Percentiles rank a stretch among this genome's conserved stretches.
Evolutionary conservation across 2,329 filamentous ascomycete genomes (phyloP).

Genomic region (Neophaeococcomyces mojaviensis): DNA sequence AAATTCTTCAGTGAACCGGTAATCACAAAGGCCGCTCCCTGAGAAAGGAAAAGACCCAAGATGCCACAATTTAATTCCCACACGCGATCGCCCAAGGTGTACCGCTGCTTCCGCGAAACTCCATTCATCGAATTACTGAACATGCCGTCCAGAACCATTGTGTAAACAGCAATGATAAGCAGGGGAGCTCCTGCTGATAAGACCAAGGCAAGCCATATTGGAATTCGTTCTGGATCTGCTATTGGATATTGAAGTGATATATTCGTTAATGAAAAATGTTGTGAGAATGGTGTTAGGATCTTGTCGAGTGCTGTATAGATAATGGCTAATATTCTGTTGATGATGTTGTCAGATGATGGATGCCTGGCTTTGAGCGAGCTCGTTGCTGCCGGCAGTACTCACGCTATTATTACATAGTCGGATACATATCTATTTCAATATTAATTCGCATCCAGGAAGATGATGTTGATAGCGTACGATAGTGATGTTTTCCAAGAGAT

Average conservation of each 20-base stretch:
- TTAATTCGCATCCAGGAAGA: background rate
- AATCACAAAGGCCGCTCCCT: conserved; percentile 50
- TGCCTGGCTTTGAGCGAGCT: conserved; percentile 7
- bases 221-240: conserved; percentile 48
- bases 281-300: conserved; percentile 47
- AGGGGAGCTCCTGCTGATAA: conserved; percentile 45
- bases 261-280: conserved; percentile 51
- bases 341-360: background rate
- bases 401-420: conserved; percentile 55
- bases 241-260: conserved; percentile 52
- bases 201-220: conserved; percentile 42
- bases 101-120: conserved; percentile 32
- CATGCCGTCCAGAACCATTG: conserved; percentile 50
- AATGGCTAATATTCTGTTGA: conserved; percentile 41
- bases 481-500: conserved; percentile 4
- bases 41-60: conserved; percentile 48
- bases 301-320: conserved; percentile 48
- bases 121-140: conserved; percentile 45
- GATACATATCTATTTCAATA: conserved; percentile 45
- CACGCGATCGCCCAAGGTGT: conserved; percentile 49
- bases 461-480: background rate
- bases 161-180: conserved; percentile 48
- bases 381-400: conserved; percentile 23
- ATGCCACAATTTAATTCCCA: conserved; percentile 57
- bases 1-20: conserved; percentile 53